Base-by-base conservation (phyloP, 2,329 filamentous ascomycete species). In the Botrytis aclada region DNA sequence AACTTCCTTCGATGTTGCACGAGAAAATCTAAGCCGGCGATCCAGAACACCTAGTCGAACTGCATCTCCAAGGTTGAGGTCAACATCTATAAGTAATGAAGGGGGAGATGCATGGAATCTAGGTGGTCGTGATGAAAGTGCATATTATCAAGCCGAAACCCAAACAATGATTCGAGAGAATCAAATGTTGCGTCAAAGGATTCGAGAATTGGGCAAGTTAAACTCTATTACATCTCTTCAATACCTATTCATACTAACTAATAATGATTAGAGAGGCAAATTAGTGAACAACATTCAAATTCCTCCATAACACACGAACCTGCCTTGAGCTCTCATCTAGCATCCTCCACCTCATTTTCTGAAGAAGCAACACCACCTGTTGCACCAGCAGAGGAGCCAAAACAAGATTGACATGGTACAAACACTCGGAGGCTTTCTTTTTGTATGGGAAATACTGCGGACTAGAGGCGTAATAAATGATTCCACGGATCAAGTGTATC, bases 121-220 rank as follows among this genome's bases (percentile, higher is more conserved):
- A 1, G 88, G 87, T n/a, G 88, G 87, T 12, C 85, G 92, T 29
- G 92, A 94, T 78, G 92, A 95, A 80, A 90, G 87, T 75, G 90
- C 91, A 0, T 94, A 94, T 80, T 95, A 95, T 78, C 92, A 94
- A 81, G 92, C 92, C 7, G 93, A 95, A 82, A 93, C 92, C 1
- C 91, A 93, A 82, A 94, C 89, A 83, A 82, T 95, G 78, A 87
- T 90, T 34, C 86, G 93, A 39, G 93, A 95, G 83, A 95, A 95
- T 77, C 92, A 95, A 82, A 94, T 95, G 92, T 84, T 95, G 69
- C 89, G 91, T 74, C 87, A 90, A 80, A 86, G 93, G 66, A 92
- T 94, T 74, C 86, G 90, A 51, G 92, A 94, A 78, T 83, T 94
- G 22, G 92, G 91, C 92, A 83, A 77, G 85, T 76, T 51, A n/a